Base-by-base conservation (phyloP, 1,139 yeast genomes). In the Meyerozyma guilliermondii region DNA sequence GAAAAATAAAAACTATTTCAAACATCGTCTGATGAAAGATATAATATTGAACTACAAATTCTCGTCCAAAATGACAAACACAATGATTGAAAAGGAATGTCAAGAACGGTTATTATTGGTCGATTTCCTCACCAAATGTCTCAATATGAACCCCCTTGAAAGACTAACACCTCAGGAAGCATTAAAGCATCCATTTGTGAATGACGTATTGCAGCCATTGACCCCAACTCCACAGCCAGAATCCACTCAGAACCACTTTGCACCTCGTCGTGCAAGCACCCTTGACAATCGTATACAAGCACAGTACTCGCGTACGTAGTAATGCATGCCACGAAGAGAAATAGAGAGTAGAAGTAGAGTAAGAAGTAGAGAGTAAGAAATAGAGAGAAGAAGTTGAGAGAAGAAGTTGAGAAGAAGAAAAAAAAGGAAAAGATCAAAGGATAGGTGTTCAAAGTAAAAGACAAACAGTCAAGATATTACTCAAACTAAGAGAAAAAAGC, bases 141-240 rank as follows among this genome's bases (percentile, higher is more conserved):
- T 92, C 46, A 87, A 84, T 52, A 65, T 88, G 58, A 91, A 91
- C 62, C 98, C 98, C 0, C 73, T 92, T 54, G 96, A 91, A 60
- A 76, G 99, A 53, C 84, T 96, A 82, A 88, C 97, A 0, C 98
- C 98, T 9, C 96, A 88, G 53, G 97, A 92, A 60, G 98, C 98
- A 0, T 72, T 85, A 20, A 72, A 81, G 63, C 98, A 94, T 65
- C 98, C 98, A 0, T 92, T 94, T 61, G 80, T 92, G 17, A 83
- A 52, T 40, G 71, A 66, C 45, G 49, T 49, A n/a, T n/a, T 14
- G 36, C 36, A 17, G 8, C 36, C n/a, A 6, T 9, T 14, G 16
- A 17, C 36, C 7, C 13, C 36, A 33, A 33, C 36, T 13, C 36
- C 36, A 7, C 36, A 33, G 11, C 13, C 11, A 11, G 36, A 33